A percentile compares a stretch with the other conserved stretches of the same genome.
Conservation (phyloP, 202 grass and related monocot genomes). For the Zizania palustris region DNA sequence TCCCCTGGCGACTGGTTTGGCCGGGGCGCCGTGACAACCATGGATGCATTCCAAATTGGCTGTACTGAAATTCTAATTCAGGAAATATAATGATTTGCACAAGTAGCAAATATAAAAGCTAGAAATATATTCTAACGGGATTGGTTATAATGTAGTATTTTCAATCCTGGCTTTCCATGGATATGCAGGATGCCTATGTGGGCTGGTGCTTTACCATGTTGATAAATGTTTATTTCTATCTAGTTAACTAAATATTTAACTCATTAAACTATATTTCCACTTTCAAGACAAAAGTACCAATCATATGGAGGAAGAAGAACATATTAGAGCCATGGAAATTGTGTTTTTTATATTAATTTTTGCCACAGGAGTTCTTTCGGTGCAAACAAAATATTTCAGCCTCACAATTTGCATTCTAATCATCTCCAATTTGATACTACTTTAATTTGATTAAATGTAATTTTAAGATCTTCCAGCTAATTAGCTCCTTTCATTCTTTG, state of each 20-base stretch:
- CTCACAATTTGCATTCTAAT: neutral
- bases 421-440: slow-evolving; percentile 24
- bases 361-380: neutral
- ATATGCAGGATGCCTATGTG: neutral
- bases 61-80: neutral
- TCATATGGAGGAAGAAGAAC: neutral
- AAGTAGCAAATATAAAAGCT: neutral
- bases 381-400: neutral
- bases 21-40: too few relatives aligned
- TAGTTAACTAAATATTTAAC: slow-evolving; percentile 9
- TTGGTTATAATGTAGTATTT: neutral
- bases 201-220: slow-evolving; percentile 6
- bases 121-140: neutral
- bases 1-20: too few relatives aligned
- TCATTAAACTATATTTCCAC: neutral
- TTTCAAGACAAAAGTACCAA: neutral
- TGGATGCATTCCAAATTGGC: neutral
- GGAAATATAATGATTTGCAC: neutral
- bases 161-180: slow-evolving; percentile 3
- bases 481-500: slow-evolving; percentile 33
- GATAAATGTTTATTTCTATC: slow-evolving; percentile 12
- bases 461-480: slow-evolving; percentile 33
- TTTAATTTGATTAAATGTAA: slow-evolving; percentile 19
- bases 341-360: neutral
- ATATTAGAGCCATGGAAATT: slow-evolving; percentile 3